Conservation (phyloP, 2,329 filamentous ascomycete species). For the Colletotrichum magnum region DNA sequence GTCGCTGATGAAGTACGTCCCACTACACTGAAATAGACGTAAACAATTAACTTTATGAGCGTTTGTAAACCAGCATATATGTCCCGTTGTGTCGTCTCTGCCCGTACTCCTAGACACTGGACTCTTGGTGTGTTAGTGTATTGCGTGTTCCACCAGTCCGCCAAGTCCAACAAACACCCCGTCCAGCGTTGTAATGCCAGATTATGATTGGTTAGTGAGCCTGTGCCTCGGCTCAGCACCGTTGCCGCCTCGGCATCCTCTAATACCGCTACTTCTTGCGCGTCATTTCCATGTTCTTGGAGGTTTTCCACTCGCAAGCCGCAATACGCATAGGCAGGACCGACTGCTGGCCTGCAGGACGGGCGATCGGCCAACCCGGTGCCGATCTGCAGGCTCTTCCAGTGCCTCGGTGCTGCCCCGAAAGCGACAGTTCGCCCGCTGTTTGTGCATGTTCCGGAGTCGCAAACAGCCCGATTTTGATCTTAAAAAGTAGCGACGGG, state of each 20-base stretch:
- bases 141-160: too few species aligned
- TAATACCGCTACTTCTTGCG: conserved; percentile 10
- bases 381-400: conserved; percentile 29
- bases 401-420: conserved; percentile 17
- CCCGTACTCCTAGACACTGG: too few species aligned
- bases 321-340: conserved; percentile 3
- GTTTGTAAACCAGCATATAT: too few species aligned
- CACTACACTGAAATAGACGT: too few species aligned
- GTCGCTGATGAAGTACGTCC: too few species aligned
- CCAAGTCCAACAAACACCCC: too few species aligned
- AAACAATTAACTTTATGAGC: too few species aligned
- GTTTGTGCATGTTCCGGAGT: conserved; percentile 16
- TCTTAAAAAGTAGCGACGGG: conserved; percentile 7
- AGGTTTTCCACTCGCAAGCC: neutral
- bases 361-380: conserved; percentile 28
- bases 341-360: conserved; percentile 17
- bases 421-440: conserved; percentile 13
- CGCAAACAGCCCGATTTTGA: conserved; percentile 4
- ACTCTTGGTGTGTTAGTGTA: too few species aligned
- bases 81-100: too few species aligned
- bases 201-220: conserved; percentile 23
- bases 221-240: conserved; percentile 29
- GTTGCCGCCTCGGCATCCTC: neutral
- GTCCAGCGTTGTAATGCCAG: neutral
- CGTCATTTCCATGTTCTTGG: conserved; percentile 18